Base-by-base conservation (phyloP, 192 early-diverging fungal species). In the Mortierella alpina region DNA sequence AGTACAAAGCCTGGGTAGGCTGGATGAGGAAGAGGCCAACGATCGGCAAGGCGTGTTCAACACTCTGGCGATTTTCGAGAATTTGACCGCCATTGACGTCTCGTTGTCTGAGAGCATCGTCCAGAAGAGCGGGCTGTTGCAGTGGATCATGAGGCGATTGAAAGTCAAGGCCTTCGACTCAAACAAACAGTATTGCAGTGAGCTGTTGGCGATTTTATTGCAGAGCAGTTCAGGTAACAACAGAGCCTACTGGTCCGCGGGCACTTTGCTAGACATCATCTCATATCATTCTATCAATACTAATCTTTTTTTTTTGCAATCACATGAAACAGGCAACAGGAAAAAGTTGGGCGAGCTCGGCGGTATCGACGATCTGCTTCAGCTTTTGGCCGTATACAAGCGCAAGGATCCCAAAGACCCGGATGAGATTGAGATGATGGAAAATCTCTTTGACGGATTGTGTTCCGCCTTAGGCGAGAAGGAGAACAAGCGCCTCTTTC, bases 371-470 rank as follows among this genome's bases (percentile, higher is more conserved):
- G 82, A 87, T 1, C 70, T 97, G 41, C 82, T 98, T 23, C 90
- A 82, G 50, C 85, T 91, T n/a, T 66, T 95, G 44, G 59, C 87
- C 70, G 66, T 68, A 1, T 89, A 86, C 59, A 90, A 85, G 59
- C 84, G 87, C 44, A 87, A 88, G 88, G 94, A 97, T 72, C 97
- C 98, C 4, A 82, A 84, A 15, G 92, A 95, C 56, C 89, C 87
- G 7, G 95, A 97, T 68, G 97, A 97, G 66, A 85, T 91, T 49
- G 98, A 99, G 69, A 86, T 95, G 83, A 83, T 99, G 85, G 98
- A 98, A 69, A 98, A 97, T 75, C 83, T 95, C 18, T 95, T 98
- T 73, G 93, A 96, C 80, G 84, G 88, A 7, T 59, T 98, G 15
- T 96, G 93, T 81, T 88, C 89, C 20, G 74, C 87, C n/a, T 67